Percentiles rank a stretch among this genome's conserved stretches.
phyloP scores from a whole-genome alignment of 31 red algal genomes.

The Porphyra umbilicalis region DNA sequence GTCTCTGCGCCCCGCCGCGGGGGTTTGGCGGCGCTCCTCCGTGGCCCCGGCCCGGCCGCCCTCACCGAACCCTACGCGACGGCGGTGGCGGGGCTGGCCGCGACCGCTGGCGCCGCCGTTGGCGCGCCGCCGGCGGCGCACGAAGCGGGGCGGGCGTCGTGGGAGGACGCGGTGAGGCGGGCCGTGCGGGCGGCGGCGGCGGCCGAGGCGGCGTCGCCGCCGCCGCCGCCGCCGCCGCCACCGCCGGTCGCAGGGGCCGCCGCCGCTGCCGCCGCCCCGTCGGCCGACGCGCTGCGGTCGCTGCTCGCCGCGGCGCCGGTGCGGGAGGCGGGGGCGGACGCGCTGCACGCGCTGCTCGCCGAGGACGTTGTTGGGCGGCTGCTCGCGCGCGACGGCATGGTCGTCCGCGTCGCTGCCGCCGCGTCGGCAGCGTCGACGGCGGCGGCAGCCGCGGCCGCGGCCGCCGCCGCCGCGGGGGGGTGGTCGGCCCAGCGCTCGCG shows the following conservation, averaged over 20 bases:
- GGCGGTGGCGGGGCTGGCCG: background rate
- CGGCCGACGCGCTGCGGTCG: background rate
- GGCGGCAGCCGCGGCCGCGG: no score
- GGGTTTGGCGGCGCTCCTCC: background rate
- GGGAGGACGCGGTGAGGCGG: background rate
- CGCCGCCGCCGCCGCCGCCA: background rate
- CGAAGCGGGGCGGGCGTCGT: background rate
- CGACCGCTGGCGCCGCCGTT: background rate
- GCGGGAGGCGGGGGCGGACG: background rate
- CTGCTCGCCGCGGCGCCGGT: background rate
- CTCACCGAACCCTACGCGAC: background rate
- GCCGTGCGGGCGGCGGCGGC: background rate
- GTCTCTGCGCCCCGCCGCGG: background rate
- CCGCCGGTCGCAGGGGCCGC: background rate
- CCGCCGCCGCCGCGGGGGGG: no score
- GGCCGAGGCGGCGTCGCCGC: background rate
- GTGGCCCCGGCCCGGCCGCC: background rate
- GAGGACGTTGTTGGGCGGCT: background rate
- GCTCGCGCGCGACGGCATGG: background rate
- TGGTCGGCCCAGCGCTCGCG: background rate
- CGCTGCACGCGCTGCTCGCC: background rate
- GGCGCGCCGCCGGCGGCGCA: background rate
- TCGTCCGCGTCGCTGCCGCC: background rate
- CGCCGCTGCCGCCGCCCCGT: background rate
- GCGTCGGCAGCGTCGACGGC: background rate